Percentiles rank a stretch among this genome's conserved stretches.
phyloP scores from a whole-genome alignment of 495 filamentous ascomycete species.

The Talaromyces trachyspermus region DNA sequence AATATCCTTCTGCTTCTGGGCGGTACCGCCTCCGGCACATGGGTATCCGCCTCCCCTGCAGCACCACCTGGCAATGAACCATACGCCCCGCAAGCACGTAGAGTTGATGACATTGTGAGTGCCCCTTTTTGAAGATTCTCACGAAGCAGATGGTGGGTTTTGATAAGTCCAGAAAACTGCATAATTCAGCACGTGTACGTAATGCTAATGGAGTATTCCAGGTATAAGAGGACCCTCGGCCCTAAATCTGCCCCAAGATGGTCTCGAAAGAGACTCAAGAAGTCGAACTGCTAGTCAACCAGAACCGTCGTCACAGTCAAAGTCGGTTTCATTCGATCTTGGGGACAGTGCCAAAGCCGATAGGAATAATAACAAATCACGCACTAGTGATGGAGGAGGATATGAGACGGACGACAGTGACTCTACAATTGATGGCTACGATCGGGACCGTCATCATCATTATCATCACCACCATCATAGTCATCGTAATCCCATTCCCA shows the following conservation, averaged over 20 bases:
- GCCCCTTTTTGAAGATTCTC: constrained; percentile 31
- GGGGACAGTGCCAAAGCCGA: constrained; percentile 8
- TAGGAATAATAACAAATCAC: not conserved
- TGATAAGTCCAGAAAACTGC: constrained; percentile 5
- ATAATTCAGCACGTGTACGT: not conserved
- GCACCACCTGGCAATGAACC: constrained; percentile 26
- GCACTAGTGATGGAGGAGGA: constrained; percentile 11
- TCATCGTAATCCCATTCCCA: constrained; percentile 7
- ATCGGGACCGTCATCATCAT: constrained; percentile 10
- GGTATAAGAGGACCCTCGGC: constrained; percentile 18
- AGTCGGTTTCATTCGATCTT: constrained; percentile 34
- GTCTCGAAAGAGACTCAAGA: constrained; percentile 7
- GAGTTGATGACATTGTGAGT: constrained; percentile 54
- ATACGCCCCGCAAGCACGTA: constrained; percentile 35
- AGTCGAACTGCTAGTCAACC: constrained; percentile 22
- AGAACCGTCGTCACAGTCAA: constrained; percentile 15
- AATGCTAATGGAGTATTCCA: constrained; percentile 11
- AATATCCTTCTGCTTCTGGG: constrained; percentile 37
- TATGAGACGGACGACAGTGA: constrained; percentile 42
- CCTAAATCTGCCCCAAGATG: not conserved
- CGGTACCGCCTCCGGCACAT: constrained; percentile 35
- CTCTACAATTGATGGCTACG: constrained; percentile 24
- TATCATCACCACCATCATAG: constrained; percentile 11
- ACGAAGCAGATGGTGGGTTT: constrained; percentile 39
- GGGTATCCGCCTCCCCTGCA: constrained; percentile 29